phyloP scores from a whole-genome alignment of 106 monocot genomes.

The Platanthera zijinensis region DNA sequence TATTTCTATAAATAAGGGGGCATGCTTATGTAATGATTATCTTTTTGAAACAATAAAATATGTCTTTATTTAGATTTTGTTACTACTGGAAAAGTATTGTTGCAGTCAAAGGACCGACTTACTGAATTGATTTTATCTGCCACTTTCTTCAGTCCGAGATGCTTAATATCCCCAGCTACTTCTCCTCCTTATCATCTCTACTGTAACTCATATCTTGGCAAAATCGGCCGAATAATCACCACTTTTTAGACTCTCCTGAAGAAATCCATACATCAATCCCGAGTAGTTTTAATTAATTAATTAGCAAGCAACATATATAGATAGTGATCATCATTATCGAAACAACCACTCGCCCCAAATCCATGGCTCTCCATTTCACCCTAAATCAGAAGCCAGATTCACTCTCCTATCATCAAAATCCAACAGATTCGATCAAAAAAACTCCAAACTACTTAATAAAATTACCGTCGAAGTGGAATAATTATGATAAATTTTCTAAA shows the following conservation, averaged over 20 bases:
- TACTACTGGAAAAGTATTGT: constrained; percentile 9
- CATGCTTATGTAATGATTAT: too few relatives aligned
- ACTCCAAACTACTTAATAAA: neutral
- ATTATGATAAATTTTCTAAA: neutral
- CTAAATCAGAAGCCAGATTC: neutral
- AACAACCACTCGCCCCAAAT: too few relatives aligned
- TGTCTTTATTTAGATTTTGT: too few relatives aligned
- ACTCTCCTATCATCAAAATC: neutral
- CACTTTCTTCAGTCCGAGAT: constrained; percentile 18
- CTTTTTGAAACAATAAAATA: too few relatives aligned
- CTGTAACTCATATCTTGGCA: constrained; percentile 3
- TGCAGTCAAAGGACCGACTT: constrained; percentile 27
- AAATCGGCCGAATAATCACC: neutral
- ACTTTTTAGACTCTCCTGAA: neutral
- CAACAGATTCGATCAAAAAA: neutral
- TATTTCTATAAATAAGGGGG: too few relatives aligned
- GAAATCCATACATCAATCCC: neutral
- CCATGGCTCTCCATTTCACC: neutral
- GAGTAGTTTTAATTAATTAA: too few relatives aligned
- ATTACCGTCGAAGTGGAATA: neutral
- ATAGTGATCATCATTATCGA: too few relatives aligned
- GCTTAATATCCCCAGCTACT: constrained; percentile 24
- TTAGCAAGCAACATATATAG: too few relatives aligned
- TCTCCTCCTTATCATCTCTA: constrained; percentile 1
- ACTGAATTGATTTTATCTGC: constrained; percentile 22